Evolutionary conservation across 83 land plant species (phyloP), one percentile per base, ranked within the genome.

Genomic region (Larix sibirica): DNA sequence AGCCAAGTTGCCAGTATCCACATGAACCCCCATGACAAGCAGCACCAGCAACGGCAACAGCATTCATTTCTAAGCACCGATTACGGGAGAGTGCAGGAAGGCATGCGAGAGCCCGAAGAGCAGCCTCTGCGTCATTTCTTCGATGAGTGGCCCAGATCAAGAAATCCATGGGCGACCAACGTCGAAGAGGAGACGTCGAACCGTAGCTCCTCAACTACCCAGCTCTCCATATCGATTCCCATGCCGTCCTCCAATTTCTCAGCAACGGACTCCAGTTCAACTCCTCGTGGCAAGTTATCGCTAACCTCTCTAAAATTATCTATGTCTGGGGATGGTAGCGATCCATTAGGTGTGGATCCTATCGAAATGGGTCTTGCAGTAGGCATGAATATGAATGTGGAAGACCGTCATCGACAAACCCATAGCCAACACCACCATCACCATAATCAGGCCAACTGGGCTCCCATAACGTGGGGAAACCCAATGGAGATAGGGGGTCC

Each of bases 131-230:
- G 91, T 8, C 95, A 87, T 44, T 91, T 92, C 87, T 91, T 92
- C 70, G 91, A 88, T 58, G 95, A 92, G 64, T 92, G 95, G 95
- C 95, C 95, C 1, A 82, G 81, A 69, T 56, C 92, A 21, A 82
- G 89, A 67, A 88, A 91, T 31, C 75, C 89, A 12, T 89, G 93
- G 93, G 77, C 89, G 6, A 54, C 58, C 58, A 85, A 86, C 76
- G 68, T 87, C n/a, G 92, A 86, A 6, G 89, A 86, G 0, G 90
- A 90, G 18, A 81, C 86, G 81, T 85, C 87, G 28, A 83, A 87
- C 83, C 81, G 85, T 14, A 61, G 78, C 7, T 20, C 40, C 83
- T 90, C 93, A 28, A 86, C 94, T 12, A 92, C 92, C 50, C 92
- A 90, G 62, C 90, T 92, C 65, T 92, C 94, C 31, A 92, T 92